These are phyloP conservation scores for Schizophyllum amplum DNA, from an alignment of 1,284 basidiomycete genomes.

Conservation along the genomic window DNA sequence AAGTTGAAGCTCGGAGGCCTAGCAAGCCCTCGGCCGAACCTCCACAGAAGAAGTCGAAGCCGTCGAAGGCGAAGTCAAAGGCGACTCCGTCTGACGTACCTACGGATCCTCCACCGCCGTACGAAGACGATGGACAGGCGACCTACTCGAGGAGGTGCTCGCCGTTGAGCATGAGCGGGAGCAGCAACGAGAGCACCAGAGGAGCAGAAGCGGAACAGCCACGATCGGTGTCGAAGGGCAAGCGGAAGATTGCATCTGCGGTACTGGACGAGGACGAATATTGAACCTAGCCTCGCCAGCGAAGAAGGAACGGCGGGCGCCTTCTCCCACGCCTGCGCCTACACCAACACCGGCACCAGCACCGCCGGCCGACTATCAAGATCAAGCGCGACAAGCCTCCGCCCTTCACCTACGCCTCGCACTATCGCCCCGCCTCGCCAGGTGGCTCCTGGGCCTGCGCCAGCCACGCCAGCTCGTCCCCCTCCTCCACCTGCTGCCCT, in stretches of 20 bases:
- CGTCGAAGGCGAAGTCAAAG: slow-evolving; percentile 35
- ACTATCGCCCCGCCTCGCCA: slow-evolving; percentile 18
- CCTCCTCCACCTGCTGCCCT: too few species aligned
- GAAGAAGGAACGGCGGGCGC: slow-evolving; percentile 50
- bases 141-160: slow-evolving; percentile 72
- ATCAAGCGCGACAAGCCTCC: background rate
- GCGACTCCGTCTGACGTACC: slow-evolving; percentile 16
- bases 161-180: slow-evolving; percentile 57
- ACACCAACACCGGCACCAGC: slow-evolving; percentile 21
- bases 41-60: slow-evolving; percentile 20
- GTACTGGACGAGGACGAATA: slow-evolving; percentile 33
- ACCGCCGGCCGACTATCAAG: slow-evolving; percentile 5
- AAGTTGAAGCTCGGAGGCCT: slow-evolving; percentile 41
- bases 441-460: slow-evolving; percentile 16
- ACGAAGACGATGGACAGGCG: slow-evolving; percentile 71
- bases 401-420: slow-evolving; percentile 14
- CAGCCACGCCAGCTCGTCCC: too few species aligned
- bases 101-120: slow-evolving; percentile 40
- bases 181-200: slow-evolving; percentile 35
- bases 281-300: slow-evolving; percentile 49
- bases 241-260: slow-evolving; percentile 42
- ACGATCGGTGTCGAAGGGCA: slow-evolving; percentile 25
- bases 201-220: too few species aligned
- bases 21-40: slow-evolving; percentile 18
- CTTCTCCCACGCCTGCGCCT: slow-evolving; percentile 28